Percentiles rank a stretch among this genome's conserved stretches.
phyloP scores from a whole-genome alignment of 306 rosid genomes.

The Quercus engelmannii region DNA sequence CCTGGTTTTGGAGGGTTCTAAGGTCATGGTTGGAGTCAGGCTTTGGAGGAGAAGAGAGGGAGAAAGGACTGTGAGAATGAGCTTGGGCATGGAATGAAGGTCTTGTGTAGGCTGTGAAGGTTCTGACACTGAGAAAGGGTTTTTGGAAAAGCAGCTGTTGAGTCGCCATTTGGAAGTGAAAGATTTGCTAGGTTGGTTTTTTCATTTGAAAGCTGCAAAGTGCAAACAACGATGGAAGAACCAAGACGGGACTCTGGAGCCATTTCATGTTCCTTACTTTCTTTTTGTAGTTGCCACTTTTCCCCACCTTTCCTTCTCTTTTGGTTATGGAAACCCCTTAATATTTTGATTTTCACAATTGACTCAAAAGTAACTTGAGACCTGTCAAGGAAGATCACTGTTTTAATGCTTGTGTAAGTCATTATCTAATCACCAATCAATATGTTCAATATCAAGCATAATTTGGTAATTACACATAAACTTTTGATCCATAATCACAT shows the following conservation, averaged over 20 bases:
- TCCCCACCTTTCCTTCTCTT: too few relatives aligned
- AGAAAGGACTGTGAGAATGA: not conserved
- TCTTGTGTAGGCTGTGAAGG: not conserved
- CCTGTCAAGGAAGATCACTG: too few relatives aligned
- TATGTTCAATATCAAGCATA: too few relatives aligned
- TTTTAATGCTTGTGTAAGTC: too few relatives aligned
- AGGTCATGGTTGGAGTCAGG: not conserved
- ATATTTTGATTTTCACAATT: not conserved
- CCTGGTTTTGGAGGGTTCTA: slow-evolving; percentile 5
- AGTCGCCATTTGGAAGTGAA: slow-evolving; percentile 19
- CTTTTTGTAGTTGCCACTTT: too few relatives aligned
- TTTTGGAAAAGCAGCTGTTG: slow-evolving; percentile 1
- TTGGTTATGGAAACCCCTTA: not conserved
- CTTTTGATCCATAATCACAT: too few relatives aligned
- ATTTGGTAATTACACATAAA: too few relatives aligned
- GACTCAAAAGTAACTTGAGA: not conserved
- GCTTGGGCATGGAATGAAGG: not conserved
- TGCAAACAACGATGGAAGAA: not conserved
- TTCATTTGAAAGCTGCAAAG: not conserved
- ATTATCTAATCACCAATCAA: too few relatives aligned
- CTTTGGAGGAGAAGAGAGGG: slow-evolving; percentile 9
- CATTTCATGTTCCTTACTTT: not conserved
- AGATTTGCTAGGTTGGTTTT: not conserved
- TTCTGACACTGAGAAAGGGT: slow-evolving; percentile 5
- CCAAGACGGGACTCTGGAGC: not conserved